Conservation (phyloP, 2,329 filamentous ascomycete genomes). For the Fusarium abutilonis region DNA sequence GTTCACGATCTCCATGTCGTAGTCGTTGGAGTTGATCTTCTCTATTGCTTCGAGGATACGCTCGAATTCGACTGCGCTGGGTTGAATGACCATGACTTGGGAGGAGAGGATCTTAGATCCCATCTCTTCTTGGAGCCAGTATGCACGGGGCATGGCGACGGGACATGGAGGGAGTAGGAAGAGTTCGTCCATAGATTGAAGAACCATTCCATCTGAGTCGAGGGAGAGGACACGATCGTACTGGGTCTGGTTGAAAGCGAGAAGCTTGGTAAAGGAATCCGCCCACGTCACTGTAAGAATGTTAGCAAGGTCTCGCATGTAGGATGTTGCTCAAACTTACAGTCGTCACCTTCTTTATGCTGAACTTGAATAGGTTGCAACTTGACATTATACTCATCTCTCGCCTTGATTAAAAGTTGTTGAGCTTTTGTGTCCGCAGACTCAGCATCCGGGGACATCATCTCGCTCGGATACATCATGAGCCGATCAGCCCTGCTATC, state of each 20-base stretch:
- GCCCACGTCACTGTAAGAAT: slow-evolving; percentile 63
- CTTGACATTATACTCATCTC: slow-evolving; percentile 57
- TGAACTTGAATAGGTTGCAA: slow-evolving; percentile 56
- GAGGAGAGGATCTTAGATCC: slow-evolving; percentile 65
- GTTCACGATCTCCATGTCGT: slow-evolving; percentile 76
- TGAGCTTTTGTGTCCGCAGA: not conserved
- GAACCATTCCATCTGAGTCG: slow-evolving; percentile 72
- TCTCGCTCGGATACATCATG: slow-evolving; percentile 57
- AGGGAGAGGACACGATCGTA: slow-evolving; percentile 62
- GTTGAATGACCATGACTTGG: slow-evolving; percentile 68
- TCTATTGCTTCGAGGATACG: slow-evolving; percentile 48
- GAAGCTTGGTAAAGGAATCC: slow-evolving; percentile 72
- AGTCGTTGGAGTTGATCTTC: slow-evolving; percentile 51
- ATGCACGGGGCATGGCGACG: slow-evolving; percentile 76
- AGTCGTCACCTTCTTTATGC: slow-evolving; percentile 48
- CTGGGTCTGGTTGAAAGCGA: slow-evolving; percentile 73
- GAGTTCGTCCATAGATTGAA: slow-evolving; percentile 74
- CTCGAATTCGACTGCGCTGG: slow-evolving; percentile 63
- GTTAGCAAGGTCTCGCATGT: not conserved
- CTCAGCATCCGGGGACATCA: slow-evolving; percentile 46
- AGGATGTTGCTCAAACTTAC: slow-evolving; percentile 43
- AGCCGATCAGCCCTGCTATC: slow-evolving; percentile 57
- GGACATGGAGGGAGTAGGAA: slow-evolving; percentile 71
- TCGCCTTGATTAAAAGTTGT: slow-evolving; percentile 53
- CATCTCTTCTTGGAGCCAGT: slow-evolving; percentile 68